phyloP scores from a whole-genome alignment of 352 stramenopile species.

The Pythium phragmitis region DNA sequence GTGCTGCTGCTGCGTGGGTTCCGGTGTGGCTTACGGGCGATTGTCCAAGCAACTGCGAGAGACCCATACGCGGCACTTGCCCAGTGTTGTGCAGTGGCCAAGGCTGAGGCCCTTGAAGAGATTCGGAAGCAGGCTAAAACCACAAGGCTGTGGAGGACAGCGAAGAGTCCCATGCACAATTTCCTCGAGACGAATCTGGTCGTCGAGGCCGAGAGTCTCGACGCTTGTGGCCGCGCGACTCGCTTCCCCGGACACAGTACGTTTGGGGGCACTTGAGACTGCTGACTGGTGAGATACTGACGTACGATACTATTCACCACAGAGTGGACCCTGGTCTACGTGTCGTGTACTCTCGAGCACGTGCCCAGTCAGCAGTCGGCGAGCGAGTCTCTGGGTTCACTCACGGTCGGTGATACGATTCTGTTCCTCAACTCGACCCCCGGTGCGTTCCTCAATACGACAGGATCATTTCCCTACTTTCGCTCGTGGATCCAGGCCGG shows the following conservation, averaged over 20 bases:
- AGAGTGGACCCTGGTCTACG: constrained; percentile 59
- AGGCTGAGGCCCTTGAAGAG: constrained; percentile 7
- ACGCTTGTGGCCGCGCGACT: constrained; percentile 38
- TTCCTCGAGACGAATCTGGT: constrained; percentile 45
- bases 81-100: constrained; percentile 9
- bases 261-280: neutral
- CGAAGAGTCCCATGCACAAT: constrained; percentile 17
- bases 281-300: neutral
- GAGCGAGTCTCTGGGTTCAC: constrained; percentile 36
- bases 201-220: constrained; percentile 40
- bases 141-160: constrained; percentile 14
- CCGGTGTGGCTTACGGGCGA: constrained; percentile 22
- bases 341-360: constrained; percentile 39
- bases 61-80: neutral
- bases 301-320: neutral
- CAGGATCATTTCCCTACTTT: constrained; percentile 58
- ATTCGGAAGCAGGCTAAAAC: constrained; percentile 15
- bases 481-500: constrained; percentile 58
- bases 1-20: constrained; percentile 43
- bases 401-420: constrained; percentile 63
- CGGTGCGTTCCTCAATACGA: constrained; percentile 38
- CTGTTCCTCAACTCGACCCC: constrained; percentile 18
- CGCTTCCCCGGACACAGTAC: constrained; percentile 24
- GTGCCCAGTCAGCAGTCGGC: constrained; percentile 33
- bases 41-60: constrained; percentile 10